Evolutionary conservation across 2,329 filamentous ascomycete genomes (phyloP).

Genomic region (Beauveria rudraprayagi): DNA sequence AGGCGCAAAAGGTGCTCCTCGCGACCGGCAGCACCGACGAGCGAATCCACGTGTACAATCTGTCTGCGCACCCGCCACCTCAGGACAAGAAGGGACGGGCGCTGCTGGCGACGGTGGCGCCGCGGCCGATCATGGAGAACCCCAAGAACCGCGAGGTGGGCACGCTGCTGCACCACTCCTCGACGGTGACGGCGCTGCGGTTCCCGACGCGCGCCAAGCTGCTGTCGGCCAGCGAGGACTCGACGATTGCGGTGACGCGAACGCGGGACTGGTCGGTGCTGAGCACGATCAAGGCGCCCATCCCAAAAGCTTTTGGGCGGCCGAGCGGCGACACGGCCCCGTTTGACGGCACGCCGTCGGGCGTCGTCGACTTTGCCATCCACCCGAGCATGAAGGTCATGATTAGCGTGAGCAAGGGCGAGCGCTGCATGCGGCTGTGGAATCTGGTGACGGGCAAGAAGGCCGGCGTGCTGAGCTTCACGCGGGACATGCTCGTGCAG

Average conservation of each 20-base stretch:
- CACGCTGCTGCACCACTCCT: constrained; percentile 76
- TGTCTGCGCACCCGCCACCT: constrained; percentile 60
- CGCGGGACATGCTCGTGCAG: constrained; percentile 60
- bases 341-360: constrained; percentile 71
- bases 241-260: constrained; percentile 78
- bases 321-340: constrained; percentile 87
- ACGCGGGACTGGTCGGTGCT: constrained; percentile 85
- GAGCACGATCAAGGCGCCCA: constrained; percentile 80
- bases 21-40: constrained; percentile 91
- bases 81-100: constrained; percentile 44
- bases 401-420: constrained; percentile 84
- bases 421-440: constrained; percentile 89
- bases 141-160: constrained; percentile 82
- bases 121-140: constrained; percentile 73
- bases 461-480: constrained; percentile 84
- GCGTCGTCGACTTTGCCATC: constrained; percentile 89
- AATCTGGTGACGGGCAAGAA: constrained; percentile 96
- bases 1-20: constrained; percentile 75
- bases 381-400: constrained; percentile 96
- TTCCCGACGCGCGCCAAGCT: constrained; percentile 86
- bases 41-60: constrained; percentile 86
- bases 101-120: constrained; percentile 58
- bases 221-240: constrained; percentile 82
- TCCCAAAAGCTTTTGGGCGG: constrained; percentile 69
- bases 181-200: constrained; percentile 67